Evolutionary conservation across 1,284 basidiomycete genomes (phyloP).

Genomic region (Pyrrhoderma lamaoense): DNA sequence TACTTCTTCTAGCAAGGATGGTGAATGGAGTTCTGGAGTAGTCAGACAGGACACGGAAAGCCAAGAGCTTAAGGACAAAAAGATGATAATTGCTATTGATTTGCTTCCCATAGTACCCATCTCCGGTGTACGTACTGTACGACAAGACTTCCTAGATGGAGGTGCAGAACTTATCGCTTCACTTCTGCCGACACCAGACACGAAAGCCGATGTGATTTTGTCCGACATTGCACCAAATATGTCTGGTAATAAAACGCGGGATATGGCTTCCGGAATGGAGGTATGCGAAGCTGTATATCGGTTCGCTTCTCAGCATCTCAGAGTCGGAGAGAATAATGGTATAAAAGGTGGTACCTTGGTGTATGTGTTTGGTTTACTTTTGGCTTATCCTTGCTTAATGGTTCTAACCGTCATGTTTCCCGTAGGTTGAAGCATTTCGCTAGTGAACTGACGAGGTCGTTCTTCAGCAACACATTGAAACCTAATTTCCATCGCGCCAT

Average conservation of each 20-base stretch:
- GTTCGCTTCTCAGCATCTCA: slow-evolving; percentile 50
- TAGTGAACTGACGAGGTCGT: slow-evolving; percentile 52
- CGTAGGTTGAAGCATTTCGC: slow-evolving; percentile 67
- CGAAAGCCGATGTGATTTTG: slow-evolving; percentile 53
- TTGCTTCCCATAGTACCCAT: slow-evolving; percentile 62
- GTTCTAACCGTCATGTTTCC: no score
- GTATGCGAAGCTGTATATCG: slow-evolving; percentile 58
- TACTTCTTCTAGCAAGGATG: slow-evolving; percentile 12
- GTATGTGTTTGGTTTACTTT: slow-evolving; percentile 38
- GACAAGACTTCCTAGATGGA: slow-evolving; percentile 68
- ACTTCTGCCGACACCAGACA: slow-evolving; percentile 34
- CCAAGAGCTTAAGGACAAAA: slow-evolving; percentile 2
- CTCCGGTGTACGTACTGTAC: slow-evolving; percentile 57
- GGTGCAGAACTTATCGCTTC: slow-evolving; percentile 41
- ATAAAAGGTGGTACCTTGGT: slow-evolving; percentile 53
- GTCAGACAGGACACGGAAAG: no score
- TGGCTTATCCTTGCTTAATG: no score
- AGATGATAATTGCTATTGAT: slow-evolving; percentile 66
- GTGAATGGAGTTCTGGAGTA: slow-evolving; percentile 15
- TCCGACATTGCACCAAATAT: slow-evolving; percentile 75
- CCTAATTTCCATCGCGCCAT: slow-evolving; percentile 52
- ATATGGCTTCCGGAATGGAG: slow-evolving; percentile 53
- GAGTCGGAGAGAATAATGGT: slow-evolving; percentile 36
- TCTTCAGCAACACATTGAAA: slow-evolving; percentile 43
- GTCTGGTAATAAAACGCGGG: slow-evolving; percentile 52